These are phyloP conservation scores for Oldenlandia corymbosa DNA, from an alignment of 257 asterid genomes.

Conservation along the genomic window DNA sequence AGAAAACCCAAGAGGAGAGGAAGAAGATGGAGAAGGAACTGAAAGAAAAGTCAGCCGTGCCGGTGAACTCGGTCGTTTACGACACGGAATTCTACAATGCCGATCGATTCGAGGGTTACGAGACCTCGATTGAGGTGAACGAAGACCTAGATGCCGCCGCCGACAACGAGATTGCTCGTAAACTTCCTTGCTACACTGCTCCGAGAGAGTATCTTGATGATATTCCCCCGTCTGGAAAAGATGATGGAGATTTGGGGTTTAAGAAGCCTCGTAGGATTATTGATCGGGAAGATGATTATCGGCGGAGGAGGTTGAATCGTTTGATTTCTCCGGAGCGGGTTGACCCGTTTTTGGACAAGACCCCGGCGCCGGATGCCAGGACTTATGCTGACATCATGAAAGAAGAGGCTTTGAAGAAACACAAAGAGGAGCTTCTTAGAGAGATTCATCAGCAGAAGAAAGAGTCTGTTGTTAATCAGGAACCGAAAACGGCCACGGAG, in stretches of 20 bases:
- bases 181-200: conserved; percentile 74
- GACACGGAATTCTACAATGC: conserved; percentile 67
- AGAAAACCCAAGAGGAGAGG: conserved; percentile 67
- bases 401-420: conserved; percentile 71
- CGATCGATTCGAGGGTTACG: conserved; percentile 70
- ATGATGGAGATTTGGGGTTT: conserved; percentile 65
- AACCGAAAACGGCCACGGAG: conserved; percentile 44
- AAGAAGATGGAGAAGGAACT: conserved; percentile 83
- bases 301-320: conserved; percentile 74
- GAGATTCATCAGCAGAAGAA: conserved; percentile 74
- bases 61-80: conserved; percentile 54
- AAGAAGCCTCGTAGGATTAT: conserved; percentile 69
- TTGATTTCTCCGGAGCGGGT: conserved; percentile 76
- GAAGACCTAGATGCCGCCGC: conserved; percentile 60
- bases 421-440: too few relatives aligned
- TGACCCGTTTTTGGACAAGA: conserved; percentile 81
- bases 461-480: conserved; percentile 43
- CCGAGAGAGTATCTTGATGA: conserved; percentile 73
- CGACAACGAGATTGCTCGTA: conserved; percentile 69
- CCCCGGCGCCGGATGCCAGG: conserved; percentile 81
- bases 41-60: too few relatives aligned
- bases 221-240: conserved; percentile 58
- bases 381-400: conserved; percentile 82
- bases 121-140: conserved; percentile 66
- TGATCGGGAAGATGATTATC: conserved; percentile 80